Evolutionary conservation across 2,329 filamentous ascomycete species (phyloP).

Genomic region (Diaporthe aspalathi): DNA sequence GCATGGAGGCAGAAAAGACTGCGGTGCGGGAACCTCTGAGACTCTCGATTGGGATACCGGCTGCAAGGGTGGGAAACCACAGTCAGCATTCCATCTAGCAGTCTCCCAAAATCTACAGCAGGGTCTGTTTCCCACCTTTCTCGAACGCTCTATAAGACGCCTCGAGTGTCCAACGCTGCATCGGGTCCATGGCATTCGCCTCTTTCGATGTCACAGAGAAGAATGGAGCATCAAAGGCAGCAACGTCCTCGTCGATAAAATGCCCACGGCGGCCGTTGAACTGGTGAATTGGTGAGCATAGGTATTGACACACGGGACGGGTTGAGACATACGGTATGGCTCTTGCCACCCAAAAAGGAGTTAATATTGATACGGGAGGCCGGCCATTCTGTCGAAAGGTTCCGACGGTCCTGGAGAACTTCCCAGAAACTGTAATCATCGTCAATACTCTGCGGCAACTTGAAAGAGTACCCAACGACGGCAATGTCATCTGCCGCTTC

Average conservation of each 20-base stretch:
- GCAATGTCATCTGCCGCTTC: slow-evolving; percentile 41
- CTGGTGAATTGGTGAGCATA: not conserved
- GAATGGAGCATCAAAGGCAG: slow-evolving; percentile 53
- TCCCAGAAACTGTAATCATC: slow-evolving; percentile 51
- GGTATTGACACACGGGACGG: not conserved
- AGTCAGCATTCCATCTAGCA: slow-evolving; percentile 18
- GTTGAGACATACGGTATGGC: not conserved
- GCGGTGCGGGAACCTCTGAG: slow-evolving; percentile 47
- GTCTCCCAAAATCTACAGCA: not conserved
- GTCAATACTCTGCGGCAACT: slow-evolving; percentile 50
- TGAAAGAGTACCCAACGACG: slow-evolving; percentile 52
- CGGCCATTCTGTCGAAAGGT: slow-evolving; percentile 49
- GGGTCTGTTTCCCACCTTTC: slow-evolving; percentile 45
- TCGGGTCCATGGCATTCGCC: slow-evolving; percentile 52
- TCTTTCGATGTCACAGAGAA: slow-evolving; percentile 51
- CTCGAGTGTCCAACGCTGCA: slow-evolving; percentile 51
- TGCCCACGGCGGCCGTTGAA: slow-evolving; percentile 41
- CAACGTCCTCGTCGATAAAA: slow-evolving; percentile 50
- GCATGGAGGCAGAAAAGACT: slow-evolving; percentile 53
- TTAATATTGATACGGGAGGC: slow-evolving; percentile 46
- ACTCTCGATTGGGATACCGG: slow-evolving; percentile 48
- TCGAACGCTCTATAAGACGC: slow-evolving; percentile 52
- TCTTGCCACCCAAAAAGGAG: slow-evolving; percentile 41
- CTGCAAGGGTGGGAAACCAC: slow-evolving; percentile 42
- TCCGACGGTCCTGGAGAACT: slow-evolving; percentile 46